Evolutionary conservation across 106 monocot species (phyloP), one percentile per base, ranked within the genome.

Genomic region (Chionographis japonica): DNA sequence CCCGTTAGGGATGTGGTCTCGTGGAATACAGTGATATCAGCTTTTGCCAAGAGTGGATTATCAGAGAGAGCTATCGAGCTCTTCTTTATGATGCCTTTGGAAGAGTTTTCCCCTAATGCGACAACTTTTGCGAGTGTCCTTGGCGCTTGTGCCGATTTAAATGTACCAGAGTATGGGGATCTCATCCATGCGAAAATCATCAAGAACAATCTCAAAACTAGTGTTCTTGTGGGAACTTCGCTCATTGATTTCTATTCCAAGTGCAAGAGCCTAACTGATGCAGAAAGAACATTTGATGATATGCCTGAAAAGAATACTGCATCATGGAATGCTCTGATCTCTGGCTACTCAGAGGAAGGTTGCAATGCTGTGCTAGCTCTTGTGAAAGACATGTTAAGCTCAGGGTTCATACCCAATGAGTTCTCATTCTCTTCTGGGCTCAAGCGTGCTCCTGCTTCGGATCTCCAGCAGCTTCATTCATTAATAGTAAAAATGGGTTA

Each of bases 11-110:
- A 94, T 72, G 66, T 76, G 43, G 73, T 82, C 46, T 78, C 87
- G 38, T 94, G 90, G 90, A 94, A 90, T 67, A 89, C 80, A 13
- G 70, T 82, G 74, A 78, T 90, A 61, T 42, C 65, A 1, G 60
- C 62, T 50, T 76, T 80, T 51, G 73, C 79, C 3, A 90, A 72
- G 68, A 73, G 72, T 20, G 53, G 56, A 1, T 50, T 14, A 1
- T 76, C 71, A 0, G 78, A 75, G 42, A 80, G 62, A 75, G 83
- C 88, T 55, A 40, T 88, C 40, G 78, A 60, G 14, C 17, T 74
- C 15, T 82, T 81, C 83, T 77, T 60, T 6, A 13, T 10, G 20
- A 88, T 94, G 85, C 11, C 15, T 49, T 61, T 54, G 3, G 69
- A 79, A 37, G 85, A 78, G 1, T 36, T 83, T 55, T 51, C 40